A percentile compares a stretch with the other conserved stretches of the same genome.
Evolutionary conservation across 345 rosid species (phyloP).

Genomic region (Pugionium cornutum): DNA sequence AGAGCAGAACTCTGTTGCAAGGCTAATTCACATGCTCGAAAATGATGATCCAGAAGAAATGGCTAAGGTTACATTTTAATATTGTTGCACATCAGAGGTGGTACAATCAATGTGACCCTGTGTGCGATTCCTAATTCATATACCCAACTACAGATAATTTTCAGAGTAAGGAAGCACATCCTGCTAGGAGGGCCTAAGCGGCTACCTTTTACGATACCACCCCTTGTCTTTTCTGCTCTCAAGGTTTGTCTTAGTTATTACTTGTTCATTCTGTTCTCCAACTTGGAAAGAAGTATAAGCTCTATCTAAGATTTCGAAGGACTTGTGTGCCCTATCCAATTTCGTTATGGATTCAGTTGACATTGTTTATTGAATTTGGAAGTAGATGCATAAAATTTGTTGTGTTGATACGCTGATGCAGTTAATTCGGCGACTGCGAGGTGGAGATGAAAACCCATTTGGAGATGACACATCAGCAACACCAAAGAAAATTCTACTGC

Average conservation of each 20-base stretch:
- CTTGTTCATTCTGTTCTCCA: conserved; percentile 22
- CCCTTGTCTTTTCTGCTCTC: conserved; percentile 80
- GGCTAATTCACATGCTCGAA: conserved; percentile 78
- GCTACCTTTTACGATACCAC: conserved; percentile 81
- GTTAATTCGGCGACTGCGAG: conserved; percentile 76
- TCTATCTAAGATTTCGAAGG: conserved; percentile 1
- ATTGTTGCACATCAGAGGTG: conserved; percentile 16
- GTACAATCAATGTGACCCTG: background rate
- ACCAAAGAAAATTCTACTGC: conserved; percentile 86
- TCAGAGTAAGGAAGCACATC: conserved; percentile 75
- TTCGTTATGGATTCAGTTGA: conserved; percentile 3
- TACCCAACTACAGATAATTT: conserved; percentile 62
- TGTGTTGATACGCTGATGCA: conserved; percentile 34
- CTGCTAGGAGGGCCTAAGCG: conserved; percentile 89
- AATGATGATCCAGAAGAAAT: conserved; percentile 92
- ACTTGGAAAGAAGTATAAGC: conserved; percentile 2
- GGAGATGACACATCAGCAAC: conserved; percentile 71
- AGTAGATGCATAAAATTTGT: background rate
- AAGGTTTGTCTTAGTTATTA: conserved; percentile 58
- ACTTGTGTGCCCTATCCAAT: conserved; percentile 11
- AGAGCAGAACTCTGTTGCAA: conserved; percentile 92
- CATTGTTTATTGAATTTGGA: conserved; percentile 13
- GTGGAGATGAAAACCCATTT: conserved; percentile 92
- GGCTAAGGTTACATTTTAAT: conserved; percentile 43
- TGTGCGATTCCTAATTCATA: conserved; percentile 28